Percentiles rank a stretch among this genome's conserved stretches.
These are phyloP conservation scores for Ambrosiella beaveri DNA, from an alignment of 2,329 filamentous ascomycete genomes.

Conservation along the genomic window DNA sequence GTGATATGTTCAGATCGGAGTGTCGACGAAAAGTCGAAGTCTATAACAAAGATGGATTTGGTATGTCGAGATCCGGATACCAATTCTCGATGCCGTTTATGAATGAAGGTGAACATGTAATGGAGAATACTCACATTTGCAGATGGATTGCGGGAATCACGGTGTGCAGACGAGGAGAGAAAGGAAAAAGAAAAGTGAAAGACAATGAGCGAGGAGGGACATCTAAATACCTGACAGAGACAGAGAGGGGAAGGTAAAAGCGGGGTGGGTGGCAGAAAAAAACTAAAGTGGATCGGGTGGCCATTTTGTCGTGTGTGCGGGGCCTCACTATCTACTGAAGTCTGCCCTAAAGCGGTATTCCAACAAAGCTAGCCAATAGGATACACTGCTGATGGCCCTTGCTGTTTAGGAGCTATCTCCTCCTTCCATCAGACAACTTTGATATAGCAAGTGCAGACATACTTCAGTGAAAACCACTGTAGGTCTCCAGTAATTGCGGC, in stretches of 20 bases:
- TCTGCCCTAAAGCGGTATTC: slow-evolving; percentile 11
- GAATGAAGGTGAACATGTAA: neutral
- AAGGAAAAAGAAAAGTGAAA: slow-evolving; percentile 13
- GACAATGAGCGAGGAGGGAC: slow-evolving; percentile 4
- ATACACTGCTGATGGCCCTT: neutral
- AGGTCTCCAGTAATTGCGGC: neutral
- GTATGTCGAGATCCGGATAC: neutral
- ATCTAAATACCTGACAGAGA: slow-evolving; percentile 11
- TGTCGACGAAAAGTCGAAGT: neutral
- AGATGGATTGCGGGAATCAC: slow-evolving; percentile 14
- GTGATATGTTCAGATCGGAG: neutral
- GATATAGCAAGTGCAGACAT: neutral
- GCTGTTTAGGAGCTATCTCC: neutral
- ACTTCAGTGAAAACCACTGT: neutral
- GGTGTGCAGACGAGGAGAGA: slow-evolving; percentile 14
- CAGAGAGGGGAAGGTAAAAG: slow-evolving; percentile 10
- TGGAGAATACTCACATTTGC: slow-evolving; percentile 12
- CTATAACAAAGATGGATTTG: neutral
- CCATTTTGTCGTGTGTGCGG: slow-evolving; percentile 11
- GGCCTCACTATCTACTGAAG: neutral
- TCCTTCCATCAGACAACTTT: neutral
- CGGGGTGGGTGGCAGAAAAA: slow-evolving; percentile 13
- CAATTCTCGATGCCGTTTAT: neutral
- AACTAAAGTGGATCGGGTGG: slow-evolving; percentile 11
- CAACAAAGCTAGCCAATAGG: slow-evolving; percentile 2